Percentiles rank a stretch among this genome's conserved stretches.
Conservation (phyloP, 805 yeast genomes). For the Cyberlindnera meyerae region DNA sequence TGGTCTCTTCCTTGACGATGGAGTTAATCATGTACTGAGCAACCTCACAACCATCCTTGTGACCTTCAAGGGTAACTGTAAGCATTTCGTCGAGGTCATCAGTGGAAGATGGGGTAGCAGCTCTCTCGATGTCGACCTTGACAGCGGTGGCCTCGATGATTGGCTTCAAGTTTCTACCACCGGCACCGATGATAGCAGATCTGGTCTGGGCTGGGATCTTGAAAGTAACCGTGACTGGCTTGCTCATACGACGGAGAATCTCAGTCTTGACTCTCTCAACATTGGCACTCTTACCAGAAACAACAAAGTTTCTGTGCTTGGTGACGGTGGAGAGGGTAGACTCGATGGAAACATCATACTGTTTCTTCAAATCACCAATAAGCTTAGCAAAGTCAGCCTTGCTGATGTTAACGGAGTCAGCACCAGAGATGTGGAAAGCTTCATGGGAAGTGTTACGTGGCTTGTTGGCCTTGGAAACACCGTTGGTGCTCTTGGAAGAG, state of each 20-base stretch:
- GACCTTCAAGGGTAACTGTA: slow-evolving; percentile 71
- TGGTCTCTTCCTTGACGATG: slow-evolving; percentile 73
- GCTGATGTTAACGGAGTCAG: slow-evolving; percentile 58
- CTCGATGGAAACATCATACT: slow-evolving; percentile 65
- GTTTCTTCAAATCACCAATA: slow-evolving; percentile 54
- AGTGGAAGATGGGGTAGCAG: slow-evolving; percentile 40
- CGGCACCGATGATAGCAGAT: slow-evolving; percentile 79
- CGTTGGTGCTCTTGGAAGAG: background rate
- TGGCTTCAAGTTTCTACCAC: slow-evolving; percentile 78
- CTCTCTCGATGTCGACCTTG: slow-evolving; percentile 62
- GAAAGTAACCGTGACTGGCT: slow-evolving; percentile 59
- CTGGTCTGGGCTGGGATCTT: slow-evolving; percentile 72
- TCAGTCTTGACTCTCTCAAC: slow-evolving; percentile 71
- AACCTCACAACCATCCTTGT: slow-evolving; percentile 69
- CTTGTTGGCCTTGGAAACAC: slow-evolving; percentile 15
- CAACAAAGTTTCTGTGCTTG: slow-evolving; percentile 75
- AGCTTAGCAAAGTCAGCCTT: slow-evolving; percentile 68
- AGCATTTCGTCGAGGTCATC: slow-evolving; percentile 54
- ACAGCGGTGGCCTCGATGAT: slow-evolving; percentile 64
- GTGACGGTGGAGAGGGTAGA: slow-evolving; percentile 74
- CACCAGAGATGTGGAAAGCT: slow-evolving; percentile 68
- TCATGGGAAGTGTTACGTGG: slow-evolving; percentile 31
- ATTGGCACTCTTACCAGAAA: slow-evolving; percentile 66
- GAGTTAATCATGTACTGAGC: slow-evolving; percentile 68
- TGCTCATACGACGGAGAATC: slow-evolving; percentile 69